Evolutionary conservation across 345 rosid species (phyloP).

Genomic region (Durio zibethinus): DNA sequence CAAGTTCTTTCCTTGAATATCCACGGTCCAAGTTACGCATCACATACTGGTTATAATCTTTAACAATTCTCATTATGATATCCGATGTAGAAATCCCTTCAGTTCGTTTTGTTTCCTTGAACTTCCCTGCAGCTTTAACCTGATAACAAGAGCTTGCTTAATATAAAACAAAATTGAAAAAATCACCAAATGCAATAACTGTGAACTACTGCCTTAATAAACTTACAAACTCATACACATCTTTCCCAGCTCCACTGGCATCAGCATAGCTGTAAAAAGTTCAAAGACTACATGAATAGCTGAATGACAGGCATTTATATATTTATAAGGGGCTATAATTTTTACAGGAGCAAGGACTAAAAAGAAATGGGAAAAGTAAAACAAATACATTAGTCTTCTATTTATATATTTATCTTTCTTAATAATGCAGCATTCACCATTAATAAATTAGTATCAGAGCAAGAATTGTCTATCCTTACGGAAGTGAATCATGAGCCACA

Average conservation of each 20-base stretch:
- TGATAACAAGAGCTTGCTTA: constrained; percentile 25
- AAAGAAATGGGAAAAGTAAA: background rate
- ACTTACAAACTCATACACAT: constrained; percentile 94
- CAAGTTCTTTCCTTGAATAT: constrained; percentile 88
- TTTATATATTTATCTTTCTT: background rate
- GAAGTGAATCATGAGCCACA: constrained; percentile 92
- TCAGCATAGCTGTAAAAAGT: constrained; percentile 70
- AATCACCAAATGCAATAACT: background rate
- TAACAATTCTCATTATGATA: constrained; percentile 89
- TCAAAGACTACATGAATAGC: background rate
- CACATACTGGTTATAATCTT: constrained; percentile 93
- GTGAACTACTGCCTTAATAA: constrained; percentile 12
- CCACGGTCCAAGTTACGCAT: constrained; percentile 91
- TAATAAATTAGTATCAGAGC: constrained; percentile 2
- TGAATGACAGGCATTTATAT: background rate
- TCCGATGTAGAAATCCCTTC: constrained; percentile 94
- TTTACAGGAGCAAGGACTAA: background rate
- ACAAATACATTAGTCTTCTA: background rate
- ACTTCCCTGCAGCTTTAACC: constrained; percentile 87
- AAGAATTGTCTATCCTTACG: constrained; percentile 45
- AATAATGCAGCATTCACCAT: constrained; percentile 5
- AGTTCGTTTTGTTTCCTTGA: constrained; percentile 87
- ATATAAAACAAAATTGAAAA: constrained; percentile 6
- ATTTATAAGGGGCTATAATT: background rate
- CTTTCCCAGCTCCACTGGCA: constrained; percentile 82